Evolutionary conservation across 1,139 yeast genomes (phyloP).

Genomic region (Kodamaea derodonti): DNA sequence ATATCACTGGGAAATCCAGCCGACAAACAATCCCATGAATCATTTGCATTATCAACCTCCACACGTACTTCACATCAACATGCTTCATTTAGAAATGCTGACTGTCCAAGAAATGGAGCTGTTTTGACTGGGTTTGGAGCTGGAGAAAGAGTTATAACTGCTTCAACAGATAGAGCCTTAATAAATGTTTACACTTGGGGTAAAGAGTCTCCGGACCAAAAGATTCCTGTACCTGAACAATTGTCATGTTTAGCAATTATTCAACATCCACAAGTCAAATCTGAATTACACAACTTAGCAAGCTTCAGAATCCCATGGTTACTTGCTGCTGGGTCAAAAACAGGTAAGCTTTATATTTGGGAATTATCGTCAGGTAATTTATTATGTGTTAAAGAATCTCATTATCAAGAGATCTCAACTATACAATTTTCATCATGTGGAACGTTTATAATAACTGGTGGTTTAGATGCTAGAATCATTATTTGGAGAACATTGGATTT

Average conservation of each 20-base stretch:
- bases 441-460: slow-evolving; percentile 67
- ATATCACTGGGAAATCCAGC: slow-evolving; percentile 47
- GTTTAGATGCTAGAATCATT: slow-evolving; percentile 74
- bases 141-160: slow-evolving; percentile 52
- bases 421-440: slow-evolving; percentile 64
- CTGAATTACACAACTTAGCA: slow-evolving; percentile 16
- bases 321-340: slow-evolving; percentile 63
- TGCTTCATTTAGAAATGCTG: slow-evolving; percentile 54
- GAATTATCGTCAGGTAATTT: slow-evolving; percentile 77
- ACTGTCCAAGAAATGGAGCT: slow-evolving; percentile 45
- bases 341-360: slow-evolving; percentile 84
- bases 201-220: slow-evolving; percentile 79
- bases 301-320: slow-evolving; percentile 59
- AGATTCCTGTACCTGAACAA: slow-evolving; percentile 82
- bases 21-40: slow-evolving; percentile 45
- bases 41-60: slow-evolving; percentile 48
- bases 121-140: slow-evolving; percentile 39
- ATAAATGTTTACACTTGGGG: slow-evolving; percentile 71
- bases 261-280: slow-evolving; percentile 27
- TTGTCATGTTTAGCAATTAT: slow-evolving; percentile 54
- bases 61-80: slow-evolving; percentile 49
- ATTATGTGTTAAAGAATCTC: slow-evolving; percentile 72
- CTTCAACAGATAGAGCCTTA: slow-evolving; percentile 67
- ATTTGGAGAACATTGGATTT: slow-evolving; percentile 73
- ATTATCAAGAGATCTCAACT: slow-evolving; percentile 70